Conservation (phyloP, 2,329 filamentous ascomycete species). For the Trichoderma semiorbis region DNA sequence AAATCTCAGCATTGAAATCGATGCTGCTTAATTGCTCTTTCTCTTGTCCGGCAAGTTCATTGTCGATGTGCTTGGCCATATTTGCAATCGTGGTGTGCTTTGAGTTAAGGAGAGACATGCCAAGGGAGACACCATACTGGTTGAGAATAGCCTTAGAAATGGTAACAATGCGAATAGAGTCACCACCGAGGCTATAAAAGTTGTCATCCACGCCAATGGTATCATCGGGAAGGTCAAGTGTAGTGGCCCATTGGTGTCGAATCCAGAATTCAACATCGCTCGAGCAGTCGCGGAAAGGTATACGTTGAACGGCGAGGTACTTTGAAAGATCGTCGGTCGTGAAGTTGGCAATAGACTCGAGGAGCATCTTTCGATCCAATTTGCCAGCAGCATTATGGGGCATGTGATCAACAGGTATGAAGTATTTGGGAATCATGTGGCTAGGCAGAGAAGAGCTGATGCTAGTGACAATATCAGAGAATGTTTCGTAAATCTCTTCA, state of each 20-base stretch:
- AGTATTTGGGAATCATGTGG: conserved; percentile 11
- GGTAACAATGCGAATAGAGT: conserved; percentile 24
- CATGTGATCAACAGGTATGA: conserved; percentile 7
- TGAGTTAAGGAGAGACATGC: conserved; percentile 22
- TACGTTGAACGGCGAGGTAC: neutral
- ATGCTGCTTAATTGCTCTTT: neutral
- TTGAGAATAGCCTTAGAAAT: conserved; percentile 19
- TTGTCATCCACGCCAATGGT: conserved; percentile 22
- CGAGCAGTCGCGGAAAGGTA: conserved; percentile 10
- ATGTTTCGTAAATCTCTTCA: neutral
- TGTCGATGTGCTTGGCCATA: conserved; percentile 21
- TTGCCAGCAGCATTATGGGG: conserved; percentile 15
- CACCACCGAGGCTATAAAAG: conserved; percentile 24
- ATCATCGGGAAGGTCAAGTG: conserved; percentile 9
- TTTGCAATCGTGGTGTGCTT: conserved; percentile 22
- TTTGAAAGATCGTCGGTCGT: neutral
- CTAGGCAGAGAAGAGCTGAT: neutral
- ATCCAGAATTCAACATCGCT: conserved; percentile 5
- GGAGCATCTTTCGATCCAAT: conserved; percentile 7
- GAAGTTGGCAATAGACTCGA: neutral
- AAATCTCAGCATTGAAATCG: neutral
- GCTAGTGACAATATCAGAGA: neutral
- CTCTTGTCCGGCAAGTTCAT: neutral
- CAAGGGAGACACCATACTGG: conserved; percentile 20
- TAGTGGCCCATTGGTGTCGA: conserved; percentile 3